Base-by-base conservation (phyloP, 2,329 filamentous ascomycete genomes). In the Juglanconis juglandina region DNA sequence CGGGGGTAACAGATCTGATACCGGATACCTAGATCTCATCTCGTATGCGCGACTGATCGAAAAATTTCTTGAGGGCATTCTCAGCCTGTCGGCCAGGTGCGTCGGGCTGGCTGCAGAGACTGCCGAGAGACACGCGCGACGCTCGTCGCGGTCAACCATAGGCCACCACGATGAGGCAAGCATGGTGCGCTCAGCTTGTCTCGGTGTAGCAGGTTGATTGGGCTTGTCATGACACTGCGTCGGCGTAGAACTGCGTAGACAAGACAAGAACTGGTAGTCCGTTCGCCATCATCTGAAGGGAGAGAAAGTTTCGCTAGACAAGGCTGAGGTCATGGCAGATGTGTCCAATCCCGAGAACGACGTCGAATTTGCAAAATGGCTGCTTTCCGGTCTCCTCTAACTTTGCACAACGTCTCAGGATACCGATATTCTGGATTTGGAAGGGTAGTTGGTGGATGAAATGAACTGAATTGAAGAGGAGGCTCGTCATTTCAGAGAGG, bases 301-400 rank as follows among this genome's bases (percentile, higher is more conserved):
- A 17, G 9, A 48, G 52, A 60, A 52, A 39, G 53, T 60, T 56
- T 47, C 14, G 58, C 39, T 33, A 32, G 46, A n/a, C 47, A 47
- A 49, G 48, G n/a, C 44, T n/a, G 11, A 9, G 41, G 8, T 17
- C n/a, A 32, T 30, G 9, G 11, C 24, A 9, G 24, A 11, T 24
- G 35, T 44, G n/a, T 39, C 11, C n/a, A 8, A 17, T 17, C 35
- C 37, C 35, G 37, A 53, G 37, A 39, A 13, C 49, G 33, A 39
- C 5, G 34, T 39, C 9, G 34, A 39, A 39, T 51, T 8, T 39
- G 34, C 35, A n/a, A 48, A 24, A 46, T 53, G 53, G 24, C 48
- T 56, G 37, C 44, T 37, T 55, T 46, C 52, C 52, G 52, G 52
- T 55, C 46, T 41, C 58, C 58, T 34, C 49, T 30, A 47, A 48